These are phyloP conservation scores for Ophiostoma himal-ulmi DNA, from an alignment of 2,329 filamentous ascomycete species.

Conservation along the genomic window DNA sequence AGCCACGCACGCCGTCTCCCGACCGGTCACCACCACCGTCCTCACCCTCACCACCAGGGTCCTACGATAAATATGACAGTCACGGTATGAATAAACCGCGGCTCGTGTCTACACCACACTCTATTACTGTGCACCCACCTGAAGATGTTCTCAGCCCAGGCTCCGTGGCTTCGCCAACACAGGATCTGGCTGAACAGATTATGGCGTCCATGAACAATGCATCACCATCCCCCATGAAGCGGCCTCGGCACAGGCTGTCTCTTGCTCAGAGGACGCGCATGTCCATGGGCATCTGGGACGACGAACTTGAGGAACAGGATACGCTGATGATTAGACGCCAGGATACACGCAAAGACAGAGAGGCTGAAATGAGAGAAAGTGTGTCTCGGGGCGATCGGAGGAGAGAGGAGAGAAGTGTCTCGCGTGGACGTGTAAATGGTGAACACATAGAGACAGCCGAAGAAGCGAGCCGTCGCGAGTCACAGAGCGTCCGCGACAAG, in stretches of 20 bases:
- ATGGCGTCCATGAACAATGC: constrained; percentile 49
- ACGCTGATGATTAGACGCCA: constrained; percentile 19
- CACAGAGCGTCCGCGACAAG: background rate
- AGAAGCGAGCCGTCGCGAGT: background rate
- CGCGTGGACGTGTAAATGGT: constrained; percentile 18
- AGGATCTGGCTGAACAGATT: constrained; percentile 52
- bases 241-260: constrained; percentile 51
- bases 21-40: constrained; percentile 19
- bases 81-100: background rate
- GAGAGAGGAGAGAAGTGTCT: background rate
- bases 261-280: constrained; percentile 74
- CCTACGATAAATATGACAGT: constrained; percentile 12
- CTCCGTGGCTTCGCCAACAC: constrained; percentile 37
- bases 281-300: constrained; percentile 60
- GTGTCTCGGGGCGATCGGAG: constrained; percentile 28
- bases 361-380: constrained; percentile 20
- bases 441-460: background rate
- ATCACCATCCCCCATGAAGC: constrained; percentile 55
- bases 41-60: background rate
- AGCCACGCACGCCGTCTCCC: constrained; percentile 19
- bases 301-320: constrained; percentile 25
- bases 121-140: constrained; percentile 17
- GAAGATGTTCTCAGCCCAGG: constrained; percentile 5
- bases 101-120: constrained; percentile 19
- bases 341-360: constrained; percentile 1